These are phyloP conservation scores for Glycyrrhiza uralensis DNA, from an alignment of 306 rosid genomes.

Conservation along the genomic window DNA sequence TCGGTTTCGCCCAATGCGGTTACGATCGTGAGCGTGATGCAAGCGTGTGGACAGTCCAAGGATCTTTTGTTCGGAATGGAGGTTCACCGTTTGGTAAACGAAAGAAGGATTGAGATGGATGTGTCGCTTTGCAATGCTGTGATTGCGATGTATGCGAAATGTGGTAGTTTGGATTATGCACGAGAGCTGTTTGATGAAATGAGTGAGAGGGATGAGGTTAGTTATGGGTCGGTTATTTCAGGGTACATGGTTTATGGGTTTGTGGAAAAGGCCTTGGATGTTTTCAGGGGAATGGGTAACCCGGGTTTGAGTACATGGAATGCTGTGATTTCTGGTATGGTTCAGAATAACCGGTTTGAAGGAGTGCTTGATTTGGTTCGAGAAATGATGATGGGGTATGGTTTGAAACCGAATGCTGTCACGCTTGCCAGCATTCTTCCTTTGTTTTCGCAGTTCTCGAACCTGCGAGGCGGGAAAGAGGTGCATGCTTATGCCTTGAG, in stretches of 20 bases:
- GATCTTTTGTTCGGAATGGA: slow-evolving; percentile 70
- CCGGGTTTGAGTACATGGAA: slow-evolving; percentile 68
- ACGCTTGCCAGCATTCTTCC: slow-evolving; percentile 76
- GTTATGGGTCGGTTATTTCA: slow-evolving; percentile 62
- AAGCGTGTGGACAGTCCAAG: slow-evolving; percentile 81
- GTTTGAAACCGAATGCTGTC: slow-evolving; percentile 60
- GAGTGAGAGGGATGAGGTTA: slow-evolving; percentile 67
- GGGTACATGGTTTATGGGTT: slow-evolving; percentile 77
- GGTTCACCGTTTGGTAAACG: slow-evolving; percentile 50
- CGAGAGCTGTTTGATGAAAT: slow-evolving; percentile 60
- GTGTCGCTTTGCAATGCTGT: slow-evolving; percentile 61
- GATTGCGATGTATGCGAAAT: slow-evolving; percentile 74
- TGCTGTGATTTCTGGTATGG: slow-evolving; percentile 71
- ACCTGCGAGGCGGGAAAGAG: slow-evolving; percentile 70
- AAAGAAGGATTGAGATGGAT: slow-evolving; percentile 50
- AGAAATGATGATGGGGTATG: slow-evolving; percentile 53
- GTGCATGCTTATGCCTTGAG: slow-evolving; percentile 69
- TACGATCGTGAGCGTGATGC: slow-evolving; percentile 66
- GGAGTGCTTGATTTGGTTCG: slow-evolving; percentile 45
- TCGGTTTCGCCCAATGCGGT: slow-evolving; percentile 48
- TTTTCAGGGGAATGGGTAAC: slow-evolving; percentile 45
- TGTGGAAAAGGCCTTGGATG: slow-evolving; percentile 58
- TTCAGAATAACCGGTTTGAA: slow-evolving; percentile 60
- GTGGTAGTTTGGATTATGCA: slow-evolving; percentile 79
- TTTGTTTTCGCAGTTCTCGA: slow-evolving; percentile 47